These are phyloP conservation scores for Ascobolus immersus DNA, from an alignment of 495 filamentous ascomycete species.

Conservation along the genomic window DNA sequence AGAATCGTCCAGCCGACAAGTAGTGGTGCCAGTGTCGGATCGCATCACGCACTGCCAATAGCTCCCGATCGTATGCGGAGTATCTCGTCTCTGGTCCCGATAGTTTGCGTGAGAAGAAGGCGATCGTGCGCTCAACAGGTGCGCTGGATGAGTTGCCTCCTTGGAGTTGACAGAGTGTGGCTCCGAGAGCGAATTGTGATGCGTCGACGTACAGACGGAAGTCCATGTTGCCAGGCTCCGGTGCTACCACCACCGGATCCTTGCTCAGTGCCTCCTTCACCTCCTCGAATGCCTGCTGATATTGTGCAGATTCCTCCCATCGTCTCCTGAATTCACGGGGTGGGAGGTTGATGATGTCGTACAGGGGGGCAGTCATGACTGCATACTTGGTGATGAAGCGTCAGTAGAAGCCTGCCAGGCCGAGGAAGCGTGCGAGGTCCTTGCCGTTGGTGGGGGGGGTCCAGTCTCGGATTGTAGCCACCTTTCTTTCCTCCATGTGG, in stretches of 20 bases:
- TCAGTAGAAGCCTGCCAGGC: conserved; percentile 19
- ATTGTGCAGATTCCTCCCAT: background rate
- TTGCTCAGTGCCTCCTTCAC: background rate
- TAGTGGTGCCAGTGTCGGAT: conserved; percentile 2
- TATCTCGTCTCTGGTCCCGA: background rate
- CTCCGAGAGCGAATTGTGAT: background rate
- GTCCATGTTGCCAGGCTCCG: background rate
- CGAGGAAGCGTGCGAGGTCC: conserved; percentile 14
- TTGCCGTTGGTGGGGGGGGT: conserved; percentile 7
- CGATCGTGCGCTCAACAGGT: too few relatives aligned
- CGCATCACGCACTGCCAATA: conserved; percentile 1
- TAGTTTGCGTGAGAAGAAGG: background rate
- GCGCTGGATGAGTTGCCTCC: too few relatives aligned
- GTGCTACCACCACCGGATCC: background rate
- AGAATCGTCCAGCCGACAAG: background rate
- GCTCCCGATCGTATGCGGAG: background rate
- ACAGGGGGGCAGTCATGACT: background rate
- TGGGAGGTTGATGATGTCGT: background rate
- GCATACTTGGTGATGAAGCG: conserved; percentile 15
- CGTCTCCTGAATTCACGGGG: too few relatives aligned
- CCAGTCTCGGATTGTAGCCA: conserved; percentile 14
- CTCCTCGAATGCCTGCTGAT: background rate
- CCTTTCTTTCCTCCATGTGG: conserved; percentile 14
- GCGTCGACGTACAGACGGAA: background rate
- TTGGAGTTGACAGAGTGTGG: background rate